Evolutionary conservation across 1,284 basidiomycete genomes (phyloP), one percentile per base, ranked within the genome.

Genomic region (Marasmius oreades): DNA sequence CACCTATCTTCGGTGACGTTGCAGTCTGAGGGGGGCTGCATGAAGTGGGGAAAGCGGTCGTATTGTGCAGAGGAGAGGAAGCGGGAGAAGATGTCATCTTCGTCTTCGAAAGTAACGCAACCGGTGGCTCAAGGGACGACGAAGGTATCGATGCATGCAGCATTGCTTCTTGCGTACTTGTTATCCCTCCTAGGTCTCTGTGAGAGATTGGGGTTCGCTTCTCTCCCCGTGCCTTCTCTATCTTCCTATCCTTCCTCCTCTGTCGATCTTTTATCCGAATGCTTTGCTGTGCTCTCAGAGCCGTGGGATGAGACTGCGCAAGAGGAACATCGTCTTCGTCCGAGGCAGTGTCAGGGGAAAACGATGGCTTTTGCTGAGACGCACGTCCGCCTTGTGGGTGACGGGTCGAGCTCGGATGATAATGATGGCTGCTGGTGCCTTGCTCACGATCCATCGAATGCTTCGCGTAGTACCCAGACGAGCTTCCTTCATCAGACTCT

Each of bases 281-380:
- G 2, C 87, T 85, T 61, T 82, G 82, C 66, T 93, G 91, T 12
- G 90, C 91, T 5, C 75, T 80, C 56, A 93, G 70, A 2, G 91
- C 91, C 0, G 81, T 84, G 8, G 91, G 91, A 48, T 92, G 90
- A 31, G 85, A 77, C 60, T 83, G 83, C 2, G 89, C 91, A 14
- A 93, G 77, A 0, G 91, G 91, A 2, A 91, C 75, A 62, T 93
- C 85, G 65, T 92, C 88, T 55, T 84, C 83, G 5, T 33, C 62
- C 55, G 39, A 42, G 14, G 10, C 20, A 20, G 39, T 18, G 11
- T 58, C 24, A 6, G 33, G 46, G 6, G 65, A 65, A 11, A 55
- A 53, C 12, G 63, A 14, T 20, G 10, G 39, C 2, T 42, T 8
- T 16, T 11, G 39, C 16, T 42, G 39, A 20, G 39, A 18, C 7